Base-by-base conservation (phyloP, 176 grass and related monocot species). In the Elymus sibiricus region DNA sequence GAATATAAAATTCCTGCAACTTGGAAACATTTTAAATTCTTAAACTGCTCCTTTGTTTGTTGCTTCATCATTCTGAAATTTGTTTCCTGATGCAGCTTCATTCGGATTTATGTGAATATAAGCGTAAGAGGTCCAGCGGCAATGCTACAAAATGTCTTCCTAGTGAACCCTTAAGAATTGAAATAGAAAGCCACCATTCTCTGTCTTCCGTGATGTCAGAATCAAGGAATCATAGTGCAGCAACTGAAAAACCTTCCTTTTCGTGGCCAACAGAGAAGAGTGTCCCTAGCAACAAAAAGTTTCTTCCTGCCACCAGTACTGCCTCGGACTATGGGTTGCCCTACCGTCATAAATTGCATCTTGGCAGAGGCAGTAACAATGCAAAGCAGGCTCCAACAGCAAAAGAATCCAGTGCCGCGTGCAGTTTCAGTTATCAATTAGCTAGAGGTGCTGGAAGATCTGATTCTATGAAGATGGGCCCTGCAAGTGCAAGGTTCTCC, bases 361-460 rank as follows among this genome's bases (percentile, higher is more conserved):
- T 65, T 34, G 9, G 3, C 5, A 32, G 59, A 61, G 21, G 39
- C 7, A 82, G 17, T 7, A 77, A 58, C 29, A 81, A 19, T 34
- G 43, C 77, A 55, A 82, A 86, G 24, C 67, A 39, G 49, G 25
- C 55, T 90, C 43, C 7, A 16, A 6, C 56, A 44, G 10, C 55
- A 12, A 78, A 79, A 65, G 83, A 40, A 34, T 79, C 15, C 29
- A 59, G 19, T 64, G 21, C 9, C 44, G 43, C 6, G 9, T 13
- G 32, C 56, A 49, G 34, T 70, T 88, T 88, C 70, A 85, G 86
- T 3, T 51, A 81, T 77, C 77, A 34, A 44, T 63, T 91, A 76
- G 9, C 74, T 53, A 87, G 17, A 87, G 22, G 60, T 67, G 60
- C 75, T 61, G 60, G 56, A 84, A 80, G 42, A 39, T 78, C 63